Base-by-base conservation (phyloP, 2,329 filamentous ascomycete species). In the Alternaria dauci region DNA sequence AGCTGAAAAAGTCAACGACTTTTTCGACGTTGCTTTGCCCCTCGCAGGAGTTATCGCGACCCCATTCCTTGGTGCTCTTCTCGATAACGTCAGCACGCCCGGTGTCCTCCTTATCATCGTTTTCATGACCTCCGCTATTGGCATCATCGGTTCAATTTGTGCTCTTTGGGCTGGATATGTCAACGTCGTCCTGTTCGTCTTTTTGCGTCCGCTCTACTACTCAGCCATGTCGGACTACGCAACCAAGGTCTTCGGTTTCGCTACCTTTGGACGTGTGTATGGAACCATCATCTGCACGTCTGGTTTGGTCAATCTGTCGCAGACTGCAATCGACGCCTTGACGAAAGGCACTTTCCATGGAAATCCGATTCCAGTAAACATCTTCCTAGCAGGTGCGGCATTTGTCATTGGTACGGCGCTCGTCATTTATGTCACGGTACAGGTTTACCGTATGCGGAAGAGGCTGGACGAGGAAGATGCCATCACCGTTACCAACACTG, bases 221-320 rank as follows among this genome's bases (percentile, higher is more conserved):
- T 95, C 92, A 0, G 89, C 92, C 8, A 91, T 96, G 69, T 94
- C 90, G 41, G 93, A 96, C 79, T 96, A 95, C 74, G 87, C 88
- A 26, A 92, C 92, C 61, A 96, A 96, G 78, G 93, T 96, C 23
- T 97, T 97, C 75, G 93, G 93, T 5, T 96, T 96, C 78, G 76
- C 89, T 58, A 96, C 92, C 0, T 97, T 96, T 71, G 93, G 93
- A 28, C 95, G 91, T 46, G 92, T 97, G 8, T 96, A 96, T 77
- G 93, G 93, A 4, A 85, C 93, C 28, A 91, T 96, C 64, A 95
- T 96, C 68, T 95, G 91, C 78, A 80, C 94, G 5, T 90, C 93
- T 0, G 93, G 93, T 0, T 76, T 96, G 2, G 84, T 93, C 73
- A 96, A 95, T 76, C 92, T 97, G 68, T 87, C 87, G 2, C 92